Percentiles rank a stretch among this genome's conserved stretches.
Conservation (phyloP, 441 rosid genomes). For the Rhodomyrtus psidioides region DNA sequence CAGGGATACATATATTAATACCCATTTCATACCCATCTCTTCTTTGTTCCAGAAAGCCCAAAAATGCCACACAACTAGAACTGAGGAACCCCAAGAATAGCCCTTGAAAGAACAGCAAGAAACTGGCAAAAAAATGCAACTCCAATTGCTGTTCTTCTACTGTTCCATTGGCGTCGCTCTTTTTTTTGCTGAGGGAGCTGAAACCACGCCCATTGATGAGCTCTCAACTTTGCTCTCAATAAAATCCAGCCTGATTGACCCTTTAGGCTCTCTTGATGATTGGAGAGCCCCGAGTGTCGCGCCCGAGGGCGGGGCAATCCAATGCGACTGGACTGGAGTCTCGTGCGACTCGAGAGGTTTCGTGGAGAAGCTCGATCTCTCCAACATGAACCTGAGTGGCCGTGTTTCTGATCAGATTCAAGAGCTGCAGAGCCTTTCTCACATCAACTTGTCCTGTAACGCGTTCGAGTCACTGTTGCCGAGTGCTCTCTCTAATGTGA, state of each 20-base stretch:
- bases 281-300: slow-evolving; percentile 31
- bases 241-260: slow-evolving; percentile 58
- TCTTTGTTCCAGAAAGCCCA: slow-evolving; percentile 13
- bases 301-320: slow-evolving; percentile 7
- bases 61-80: slow-evolving; percentile 20
- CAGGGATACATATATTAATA: slow-evolving; percentile 2
- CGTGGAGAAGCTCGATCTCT: slow-evolving; percentile 60
- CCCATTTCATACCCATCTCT: neutral
- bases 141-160: slow-evolving; percentile 29
- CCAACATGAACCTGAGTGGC: slow-evolving; percentile 78
- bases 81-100: slow-evolving; percentile 1
- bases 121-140: slow-evolving; percentile 7
- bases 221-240: slow-evolving; percentile 40
- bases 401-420: slow-evolving; percentile 48
- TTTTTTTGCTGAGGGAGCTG: slow-evolving; percentile 31
- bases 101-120: neutral
- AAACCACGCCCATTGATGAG: slow-evolving; percentile 22
- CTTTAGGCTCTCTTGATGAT: slow-evolving; percentile 39
- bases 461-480: slow-evolving; percentile 52
- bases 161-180: slow-evolving; percentile 37
- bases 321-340: slow-evolving; percentile 83
- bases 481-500: slow-evolving; percentile 43
- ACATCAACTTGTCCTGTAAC: slow-evolving; percentile 50
- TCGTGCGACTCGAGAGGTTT: slow-evolving; percentile 52
- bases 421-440: slow-evolving; percentile 30